Conservation (phyloP, 345 rosid genomes). For the Populus ilicifolia region DNA sequence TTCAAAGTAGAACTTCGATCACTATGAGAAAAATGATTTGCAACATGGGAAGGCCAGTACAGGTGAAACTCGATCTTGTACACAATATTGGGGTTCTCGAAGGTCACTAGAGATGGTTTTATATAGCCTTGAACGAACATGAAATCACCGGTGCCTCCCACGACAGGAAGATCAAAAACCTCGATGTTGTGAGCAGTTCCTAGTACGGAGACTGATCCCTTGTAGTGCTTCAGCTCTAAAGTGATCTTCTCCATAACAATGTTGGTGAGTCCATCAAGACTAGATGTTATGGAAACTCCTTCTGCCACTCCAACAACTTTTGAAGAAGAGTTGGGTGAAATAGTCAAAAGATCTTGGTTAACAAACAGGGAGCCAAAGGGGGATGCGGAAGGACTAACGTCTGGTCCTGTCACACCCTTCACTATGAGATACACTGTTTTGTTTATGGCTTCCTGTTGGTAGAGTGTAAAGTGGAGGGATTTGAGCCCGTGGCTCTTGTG, state of each 20-base stretch:
- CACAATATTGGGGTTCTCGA: conserved; percentile 11
- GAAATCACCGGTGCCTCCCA: conserved; percentile 32
- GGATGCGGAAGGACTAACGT: conserved; percentile 4
- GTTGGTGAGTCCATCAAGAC: conserved; percentile 31
- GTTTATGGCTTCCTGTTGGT: conserved; percentile 29
- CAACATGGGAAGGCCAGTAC: conserved; percentile 28
- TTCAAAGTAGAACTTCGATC: neutral
- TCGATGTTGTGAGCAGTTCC: conserved; percentile 31
- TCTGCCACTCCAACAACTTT: conserved; percentile 29
- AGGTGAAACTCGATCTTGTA: conserved; percentile 35
- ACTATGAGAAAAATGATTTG: neutral
- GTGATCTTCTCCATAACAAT: conserved; percentile 27
- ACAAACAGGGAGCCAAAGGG: conserved; percentile 33
- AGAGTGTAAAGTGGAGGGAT: conserved; percentile 24
- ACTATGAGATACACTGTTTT: conserved; percentile 23
- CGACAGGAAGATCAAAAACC: conserved; percentile 33
- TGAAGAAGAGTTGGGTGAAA: conserved; percentile 15
- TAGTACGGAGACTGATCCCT: conserved; percentile 28
- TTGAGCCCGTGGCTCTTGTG: neutral
- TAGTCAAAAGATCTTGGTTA: conserved; percentile 30
- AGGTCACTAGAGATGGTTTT: conserved; percentile 17
- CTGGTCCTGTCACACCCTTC: conserved; percentile 20
- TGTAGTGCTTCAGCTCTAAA: conserved; percentile 16
- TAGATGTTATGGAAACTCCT: conserved; percentile 20
- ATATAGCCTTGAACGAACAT: conserved; percentile 30